Base-by-base conservation (phyloP, 2,329 filamentous ascomycete species). In the Reticulascus tulasneorum region DNA sequence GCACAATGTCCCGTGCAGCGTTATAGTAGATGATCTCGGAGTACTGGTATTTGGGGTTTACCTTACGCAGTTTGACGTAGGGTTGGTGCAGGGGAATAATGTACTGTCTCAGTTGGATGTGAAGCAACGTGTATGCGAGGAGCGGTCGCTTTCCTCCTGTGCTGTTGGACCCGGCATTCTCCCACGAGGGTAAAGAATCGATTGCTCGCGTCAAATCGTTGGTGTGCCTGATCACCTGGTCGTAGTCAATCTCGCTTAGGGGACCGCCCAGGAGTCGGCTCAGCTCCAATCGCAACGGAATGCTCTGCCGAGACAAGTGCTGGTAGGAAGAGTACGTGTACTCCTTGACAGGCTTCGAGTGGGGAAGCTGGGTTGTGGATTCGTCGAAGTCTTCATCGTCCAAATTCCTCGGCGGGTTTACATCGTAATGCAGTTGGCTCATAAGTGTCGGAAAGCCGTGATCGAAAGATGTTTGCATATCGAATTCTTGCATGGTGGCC, bases 1-100 rank as follows among this genome's bases (percentile, higher is more conserved):
- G 60, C 1, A 80, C 73, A 47, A 80, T 75, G 45, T 80, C 76
- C 22, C 76, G 67, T 2, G 76, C 75, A 1, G 75, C 74, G 37
- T 76, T 79, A 56, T 79, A 79, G 62, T 79, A 80, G 30, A 79
- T 71, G 39, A 78, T 75, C 46, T 80, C 76, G 2, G 76, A 78
- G 49, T 76, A 75, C 47, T 79, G 76, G 50, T 78, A 79, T 46
- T 76, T 76, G 37, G 75, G 75, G 54, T 78, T 76, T 42, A 68
- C 64, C 56, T 74, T 74, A 46, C 75, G 70, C 34, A 78, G 65
- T 49, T 76, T 77, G 20, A 81, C 63, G 51, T 75, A 80, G 1
- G 75, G 74, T 43, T 79, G 74, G 48, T 79, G 75, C 7, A 81
- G 61, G 2, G 75, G 74, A 42, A 80, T 74, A 39, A 80, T 77